Base-by-base conservation (phyloP, 2,329 filamentous ascomycete species). In the Botrytis paeoniae region DNA sequence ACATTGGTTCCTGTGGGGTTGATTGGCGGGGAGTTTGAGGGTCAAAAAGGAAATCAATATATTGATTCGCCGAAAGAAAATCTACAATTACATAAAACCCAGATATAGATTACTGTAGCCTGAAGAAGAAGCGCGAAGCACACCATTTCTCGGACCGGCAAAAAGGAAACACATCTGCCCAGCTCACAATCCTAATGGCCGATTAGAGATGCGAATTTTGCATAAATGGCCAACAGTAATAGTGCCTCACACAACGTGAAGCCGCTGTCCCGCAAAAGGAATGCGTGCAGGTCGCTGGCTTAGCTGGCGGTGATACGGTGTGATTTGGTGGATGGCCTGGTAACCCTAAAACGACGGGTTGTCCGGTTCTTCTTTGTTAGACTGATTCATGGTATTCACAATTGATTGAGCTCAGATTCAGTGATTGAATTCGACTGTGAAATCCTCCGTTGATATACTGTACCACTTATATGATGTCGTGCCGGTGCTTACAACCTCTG, bases 251-350 rank as follows among this genome's bases (percentile, higher is more conserved):
- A 68, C 62, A 48, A 32, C 18, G n/a, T 51, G 32, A 72, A 69
- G 70, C 51, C 62, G n/a, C 62, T 22, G 48, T 60, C 51, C 63
- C 51, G 39, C 51, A 72, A 48, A 60, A 51, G 70, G 63, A 59
- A 59, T 43, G 45, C 39, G n/a, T 68, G 70, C 70, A 69, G 62
- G 14, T 69, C n/a, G 25, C 29, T 69, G 70, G 63, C 70, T 72
- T 61, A 51, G 70, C 51, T 72, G 70, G 70, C 25, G 70, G 62
- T 59, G 54, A 60, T 72, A 68, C 62, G 62, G 70, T 60, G 51
- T 39, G 41, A 18, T 54, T 68, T 68, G 41, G 41, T 70, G 41
- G 57, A 70, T 48, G 35, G 35, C 3, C 59, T 39, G 41, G 39
- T 35, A 60, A 71, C 45, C 43, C 43, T n/a, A 65, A 41, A 57